Conservation (phyloP, 805 yeast genomes). For the Suhomyces pyralidae region DNA sequence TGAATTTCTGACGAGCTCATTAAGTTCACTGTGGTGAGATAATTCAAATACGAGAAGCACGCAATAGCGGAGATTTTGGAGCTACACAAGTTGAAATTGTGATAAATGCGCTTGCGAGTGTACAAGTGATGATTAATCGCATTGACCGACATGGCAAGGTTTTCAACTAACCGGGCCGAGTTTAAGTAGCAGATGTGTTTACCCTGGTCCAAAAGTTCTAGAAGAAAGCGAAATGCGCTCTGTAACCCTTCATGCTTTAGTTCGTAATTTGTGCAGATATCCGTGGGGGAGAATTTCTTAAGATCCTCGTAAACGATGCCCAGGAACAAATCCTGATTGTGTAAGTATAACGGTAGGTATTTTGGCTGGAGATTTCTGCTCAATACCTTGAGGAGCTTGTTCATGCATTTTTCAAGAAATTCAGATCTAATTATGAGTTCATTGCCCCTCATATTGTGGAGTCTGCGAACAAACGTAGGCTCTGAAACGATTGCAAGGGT, state of each 20-base stretch:
- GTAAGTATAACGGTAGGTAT: neutral
- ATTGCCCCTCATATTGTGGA: neutral
- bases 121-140: neutral
- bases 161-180: constrained; percentile 2
- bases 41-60: constrained; percentile 15
- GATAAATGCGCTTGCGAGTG: neutral
- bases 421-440: neutral
- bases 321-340: neutral
- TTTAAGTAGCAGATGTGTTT: constrained; percentile 9
- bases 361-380: neutral
- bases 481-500: neutral
- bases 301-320: neutral
- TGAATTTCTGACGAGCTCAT: constrained; percentile 6
- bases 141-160: neutral
- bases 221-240: constrained; percentile 8
- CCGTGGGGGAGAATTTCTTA: neutral
- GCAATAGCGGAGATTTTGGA: constrained; percentile 21
- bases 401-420: neutral
- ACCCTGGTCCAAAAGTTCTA: constrained; percentile 24
- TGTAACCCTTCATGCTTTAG: neutral
- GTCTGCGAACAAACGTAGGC: neutral
- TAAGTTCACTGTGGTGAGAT: constrained; percentile 13
- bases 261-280: neutral
- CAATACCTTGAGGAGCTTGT: neutral
- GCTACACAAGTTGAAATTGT: constrained; percentile 15